These are phyloP conservation scores for Orbilia ellipsospora DNA, from an alignment of 2,329 filamentous ascomycete genomes.

Conservation along the genomic window DNA sequence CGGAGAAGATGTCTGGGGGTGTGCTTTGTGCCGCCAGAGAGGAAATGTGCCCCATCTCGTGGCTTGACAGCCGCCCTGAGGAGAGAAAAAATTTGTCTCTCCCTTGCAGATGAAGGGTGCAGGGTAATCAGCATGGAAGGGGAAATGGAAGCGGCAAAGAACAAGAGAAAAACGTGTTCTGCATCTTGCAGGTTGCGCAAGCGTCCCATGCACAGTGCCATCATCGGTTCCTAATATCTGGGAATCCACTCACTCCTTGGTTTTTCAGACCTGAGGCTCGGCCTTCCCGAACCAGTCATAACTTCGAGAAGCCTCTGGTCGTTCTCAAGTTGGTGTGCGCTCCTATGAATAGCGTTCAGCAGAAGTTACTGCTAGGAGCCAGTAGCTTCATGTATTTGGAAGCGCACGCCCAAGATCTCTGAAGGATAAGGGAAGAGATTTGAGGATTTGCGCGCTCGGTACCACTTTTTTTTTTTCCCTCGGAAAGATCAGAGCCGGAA, in stretches of 20 bases:
- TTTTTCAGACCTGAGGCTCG: conserved; percentile 37
- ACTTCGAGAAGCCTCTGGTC: conserved; percentile 45
- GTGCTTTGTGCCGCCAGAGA: conserved; percentile 1
- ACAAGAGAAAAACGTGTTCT: conserved; percentile 43
- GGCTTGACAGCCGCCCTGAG: conserved; percentile 35
- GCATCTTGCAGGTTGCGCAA: conserved; percentile 53
- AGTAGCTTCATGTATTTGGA: conserved; percentile 7
- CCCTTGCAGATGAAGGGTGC: conserved; percentile 36
- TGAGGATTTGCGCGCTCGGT: not conserved
- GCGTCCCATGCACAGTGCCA: conserved; percentile 53
- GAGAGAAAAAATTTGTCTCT: conserved; percentile 41
- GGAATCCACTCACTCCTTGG: conserved; percentile 22
- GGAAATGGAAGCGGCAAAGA: conserved; percentile 41
- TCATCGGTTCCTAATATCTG: conserved; percentile 52
- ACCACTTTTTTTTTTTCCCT: conserved; percentile 6
- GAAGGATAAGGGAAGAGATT: no score
- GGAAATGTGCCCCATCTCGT: conserved; percentile 29
- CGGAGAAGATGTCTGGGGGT: conserved; percentile 18
- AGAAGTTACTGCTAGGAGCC: conserved; percentile 20
- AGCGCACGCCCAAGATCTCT: no score
- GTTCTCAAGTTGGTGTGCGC: not conserved
- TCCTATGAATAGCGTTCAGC: not conserved
- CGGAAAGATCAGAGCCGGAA: conserved; percentile 31
- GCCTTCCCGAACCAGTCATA: conserved; percentile 52
- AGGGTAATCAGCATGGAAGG: conserved; percentile 40